Base-by-base conservation (phyloP, 2,329 filamentous ascomycete species). In the Aspergillus uvarum region DNA sequence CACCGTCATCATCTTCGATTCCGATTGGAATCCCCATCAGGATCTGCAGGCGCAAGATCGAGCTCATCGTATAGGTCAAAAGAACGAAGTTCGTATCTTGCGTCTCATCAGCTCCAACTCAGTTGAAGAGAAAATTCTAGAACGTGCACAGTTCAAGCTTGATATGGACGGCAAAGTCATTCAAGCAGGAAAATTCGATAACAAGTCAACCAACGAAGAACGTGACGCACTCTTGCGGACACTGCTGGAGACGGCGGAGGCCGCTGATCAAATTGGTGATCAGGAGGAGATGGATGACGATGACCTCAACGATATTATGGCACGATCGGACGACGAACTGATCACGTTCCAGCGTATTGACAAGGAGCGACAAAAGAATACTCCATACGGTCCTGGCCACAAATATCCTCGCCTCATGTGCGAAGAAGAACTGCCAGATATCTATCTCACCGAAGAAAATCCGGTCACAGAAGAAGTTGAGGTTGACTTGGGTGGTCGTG, bases 131-230 rank as follows among this genome's bases (percentile, higher is more conserved):
- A 97, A 98, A 82, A 99, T 99, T 73, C 82, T 99, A 55, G 95
- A 98, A 76, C 90, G 94, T 74, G 95, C 95, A 2, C 90, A 96
- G 67, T 99, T 90, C 85, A 99, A 99, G 84, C 85, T 99, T 65
- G 94, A 98, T 76, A 97, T 99, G 90, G 95, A 99, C 73, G 94
- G 95, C 80, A 99, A 99, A 78, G 93, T 99, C 73, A 99, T 99
- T 68, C 95, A 99, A 75, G 95, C 95, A 61, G 95, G 95, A 87
- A 96, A 96, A 74, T 99, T 99, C 80, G 95, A 99, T 70, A 98
- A 99, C 81, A 99, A 98, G 74, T 99, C 95, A 1, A 98, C 95
- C 0, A 95, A 97, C 75, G 96, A 96, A 57, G 95, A 99, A 77
- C 91, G 95, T 83, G 95, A 99, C 72, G 94, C 95, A 48, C 94